Evolutionary conservation across 495 filamentous ascomycete genomes (phyloP).

Genomic region (Podospora appendiculata): DNA sequence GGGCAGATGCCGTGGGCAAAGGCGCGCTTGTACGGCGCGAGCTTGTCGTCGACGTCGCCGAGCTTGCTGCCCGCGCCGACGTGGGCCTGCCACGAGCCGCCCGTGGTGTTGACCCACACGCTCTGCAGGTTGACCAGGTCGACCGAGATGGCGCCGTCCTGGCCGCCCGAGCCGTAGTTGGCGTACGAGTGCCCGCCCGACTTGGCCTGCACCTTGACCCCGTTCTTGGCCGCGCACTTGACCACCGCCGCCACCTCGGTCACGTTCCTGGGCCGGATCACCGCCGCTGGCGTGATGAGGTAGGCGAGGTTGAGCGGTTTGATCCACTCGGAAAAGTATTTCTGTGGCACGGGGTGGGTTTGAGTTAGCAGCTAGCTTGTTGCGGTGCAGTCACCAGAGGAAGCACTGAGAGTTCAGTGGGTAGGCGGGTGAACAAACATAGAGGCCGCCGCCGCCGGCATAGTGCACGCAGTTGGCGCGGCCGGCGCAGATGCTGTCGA

Average conservation of each 20-base stretch:
- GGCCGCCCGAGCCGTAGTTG: not conserved
- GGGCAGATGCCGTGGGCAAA: conserved; percentile 2
- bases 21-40: not conserved
- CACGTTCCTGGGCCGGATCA: not conserved
- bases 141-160: conserved; percentile 1
- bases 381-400: too few species aligned
- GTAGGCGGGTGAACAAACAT: not conserved
- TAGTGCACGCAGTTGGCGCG: conserved; percentile 1
- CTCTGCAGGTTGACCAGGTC: not conserved
- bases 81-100: not conserved
- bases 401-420: too few species aligned
- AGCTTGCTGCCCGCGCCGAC: conserved; percentile 1
- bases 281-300: not conserved
- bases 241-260: conserved; percentile 1
- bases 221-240: conserved; percentile 1
- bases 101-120: conserved; percentile 3
- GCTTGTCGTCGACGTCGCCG: conserved; percentile 1
- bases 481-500: not conserved
- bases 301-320: not conserved
- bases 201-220: conserved; percentile 3
- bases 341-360: too few species aligned
- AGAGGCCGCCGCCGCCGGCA: not conserved
- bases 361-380: too few species aligned
- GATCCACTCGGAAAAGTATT: not conserved
- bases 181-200: conserved; percentile 1